Conservation (phyloP, 106 monocot genomes). For the Acorus calamus region DNA sequence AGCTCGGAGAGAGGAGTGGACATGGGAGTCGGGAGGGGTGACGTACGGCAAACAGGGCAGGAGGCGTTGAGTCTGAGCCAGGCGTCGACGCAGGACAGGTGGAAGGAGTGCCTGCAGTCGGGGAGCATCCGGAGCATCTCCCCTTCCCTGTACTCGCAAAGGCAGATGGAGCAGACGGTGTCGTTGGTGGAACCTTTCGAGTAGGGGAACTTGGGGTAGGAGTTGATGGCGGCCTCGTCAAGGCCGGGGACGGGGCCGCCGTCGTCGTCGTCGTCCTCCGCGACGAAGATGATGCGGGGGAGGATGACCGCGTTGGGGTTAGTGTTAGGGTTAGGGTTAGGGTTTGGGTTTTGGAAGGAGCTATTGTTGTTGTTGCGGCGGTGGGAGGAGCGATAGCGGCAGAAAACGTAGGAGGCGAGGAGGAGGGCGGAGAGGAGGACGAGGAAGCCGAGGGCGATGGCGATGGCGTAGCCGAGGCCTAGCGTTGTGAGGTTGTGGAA, state of each 20-base stretch:
- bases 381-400: not conserved
- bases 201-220: slow-evolving; percentile 16
- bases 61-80: slow-evolving; percentile 24
- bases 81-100: slow-evolving; percentile 11
- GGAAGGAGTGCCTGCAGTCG: slow-evolving; percentile 16
- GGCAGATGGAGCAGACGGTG: slow-evolving; percentile 16
- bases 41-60: slow-evolving; percentile 14
- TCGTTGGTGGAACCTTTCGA: not conserved
- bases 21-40: slow-evolving; percentile 13
- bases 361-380: not conserved
- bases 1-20: slow-evolving; percentile 16
- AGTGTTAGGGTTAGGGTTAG: not conserved
- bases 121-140: slow-evolving; percentile 21
- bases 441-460: slow-evolving; percentile 12
- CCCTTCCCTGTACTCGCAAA: slow-evolving; percentile 17
- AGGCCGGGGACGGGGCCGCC: slow-evolving; percentile 7
- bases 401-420: slow-evolving; percentile 16
- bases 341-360: not conserved
- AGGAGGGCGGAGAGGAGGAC: slow-evolving; percentile 16
- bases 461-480: slow-evolving; percentile 12
- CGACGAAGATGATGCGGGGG: slow-evolving; percentile 13
- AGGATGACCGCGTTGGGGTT: not conserved
- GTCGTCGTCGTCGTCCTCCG: slow-evolving; percentile 5
- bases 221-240: slow-evolving; percentile 13
- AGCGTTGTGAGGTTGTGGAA: not conserved